phyloP scores from a whole-genome alignment of 2,329 filamentous ascomycete genomes.

The Aspergillus fructus region DNA sequence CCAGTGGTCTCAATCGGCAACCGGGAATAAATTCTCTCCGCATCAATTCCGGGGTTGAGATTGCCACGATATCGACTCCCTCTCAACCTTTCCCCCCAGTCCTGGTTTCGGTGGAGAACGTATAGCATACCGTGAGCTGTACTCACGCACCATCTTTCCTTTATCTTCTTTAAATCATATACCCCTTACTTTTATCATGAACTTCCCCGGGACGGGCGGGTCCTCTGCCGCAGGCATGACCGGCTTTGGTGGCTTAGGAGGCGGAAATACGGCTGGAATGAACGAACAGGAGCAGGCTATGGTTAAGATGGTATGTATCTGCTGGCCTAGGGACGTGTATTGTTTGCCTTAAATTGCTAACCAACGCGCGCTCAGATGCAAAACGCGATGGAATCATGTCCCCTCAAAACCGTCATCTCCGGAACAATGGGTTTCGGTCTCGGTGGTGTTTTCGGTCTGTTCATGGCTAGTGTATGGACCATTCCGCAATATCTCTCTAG shows the following conservation, averaged over 20 bases:
- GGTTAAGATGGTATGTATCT: conserved; percentile 44
- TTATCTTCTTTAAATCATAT: background rate
- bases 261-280: conserved; percentile 36
- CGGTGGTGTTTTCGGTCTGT: conserved; percentile 90
- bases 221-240: conserved; percentile 27
- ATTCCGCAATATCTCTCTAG: background rate
- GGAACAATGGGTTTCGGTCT: conserved; percentile 93
- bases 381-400: conserved; percentile 85
- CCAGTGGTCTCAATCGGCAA: conserved; percentile 7
- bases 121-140: background rate
- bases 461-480: conserved; percentile 86
- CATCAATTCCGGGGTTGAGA: conserved; percentile 15
- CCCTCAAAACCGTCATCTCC: conserved; percentile 82
- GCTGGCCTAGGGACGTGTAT: background rate
- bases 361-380: conserved; percentile 61
- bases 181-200: conserved; percentile 29
- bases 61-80: background rate
- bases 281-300: conserved; percentile 49
- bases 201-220: conserved; percentile 33
- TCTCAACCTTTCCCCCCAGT: background rate
- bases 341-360: background rate
- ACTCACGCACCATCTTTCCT: background rate
- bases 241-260: conserved; percentile 25
- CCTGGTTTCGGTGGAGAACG: background rate
- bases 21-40: conserved; percentile 40